Evolutionary conservation across 164 flowering plant genomes (phyloP).

Genomic region (Liquidambar formosana): DNA sequence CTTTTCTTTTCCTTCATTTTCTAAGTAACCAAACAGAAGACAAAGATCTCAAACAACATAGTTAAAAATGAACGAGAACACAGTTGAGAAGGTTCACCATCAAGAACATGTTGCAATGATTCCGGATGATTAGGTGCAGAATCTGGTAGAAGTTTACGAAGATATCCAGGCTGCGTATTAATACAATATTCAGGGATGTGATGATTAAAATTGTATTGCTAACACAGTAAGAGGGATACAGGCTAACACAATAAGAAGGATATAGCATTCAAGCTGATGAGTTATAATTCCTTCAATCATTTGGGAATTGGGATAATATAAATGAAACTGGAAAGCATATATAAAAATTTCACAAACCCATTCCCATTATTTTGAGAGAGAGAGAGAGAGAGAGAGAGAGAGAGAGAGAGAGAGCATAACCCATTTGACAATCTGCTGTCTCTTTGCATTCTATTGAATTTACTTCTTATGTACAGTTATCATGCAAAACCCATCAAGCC

Average conservation of each 20-base stretch:
- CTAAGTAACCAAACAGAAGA: no score
- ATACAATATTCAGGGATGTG: not conserved
- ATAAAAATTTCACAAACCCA: not conserved
- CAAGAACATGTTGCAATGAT: constrained; percentile 62
- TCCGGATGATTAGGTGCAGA: constrained; percentile 81
- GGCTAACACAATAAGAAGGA: not conserved
- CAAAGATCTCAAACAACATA: not conserved
- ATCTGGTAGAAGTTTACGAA: constrained; percentile 70
- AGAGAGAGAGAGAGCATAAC: not conserved
- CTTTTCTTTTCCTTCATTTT: no score
- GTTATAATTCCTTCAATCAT: not conserved
- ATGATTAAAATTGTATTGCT: not conserved
- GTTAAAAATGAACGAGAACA: constrained; percentile 4
- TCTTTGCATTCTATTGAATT: constrained; percentile 1
- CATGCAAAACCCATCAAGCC: no score
- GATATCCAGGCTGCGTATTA: constrained; percentile 82
- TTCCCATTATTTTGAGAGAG: not conserved
- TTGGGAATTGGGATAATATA: not conserved
- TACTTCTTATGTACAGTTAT: not conserved
- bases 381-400: no score
- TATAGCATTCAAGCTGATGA: not conserved
- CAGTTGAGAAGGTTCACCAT: constrained; percentile 49
- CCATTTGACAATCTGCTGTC: not conserved
- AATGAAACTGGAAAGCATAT: not conserved
- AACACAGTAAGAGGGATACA: not conserved